phyloP scores from a whole-genome alignment of 2,329 filamentous ascomycete genomes.

The Apiospora rasikravindrae region DNA sequence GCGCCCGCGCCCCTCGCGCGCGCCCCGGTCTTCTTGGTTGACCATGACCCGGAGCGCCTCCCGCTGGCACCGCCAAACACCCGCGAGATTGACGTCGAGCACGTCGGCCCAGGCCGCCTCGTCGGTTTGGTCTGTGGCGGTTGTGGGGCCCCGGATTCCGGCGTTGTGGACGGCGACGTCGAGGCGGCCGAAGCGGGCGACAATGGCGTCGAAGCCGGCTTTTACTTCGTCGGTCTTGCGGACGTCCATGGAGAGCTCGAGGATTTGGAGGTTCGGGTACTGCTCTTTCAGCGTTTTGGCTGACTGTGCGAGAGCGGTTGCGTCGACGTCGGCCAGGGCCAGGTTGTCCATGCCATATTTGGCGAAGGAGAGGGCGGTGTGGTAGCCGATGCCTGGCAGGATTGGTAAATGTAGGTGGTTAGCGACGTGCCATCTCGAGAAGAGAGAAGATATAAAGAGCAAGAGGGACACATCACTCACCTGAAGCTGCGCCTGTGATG shows the following conservation, averaged over 20 bases:
- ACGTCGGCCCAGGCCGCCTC: constrained; percentile 55
- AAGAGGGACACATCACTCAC: neutral
- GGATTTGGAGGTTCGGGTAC: constrained; percentile 47
- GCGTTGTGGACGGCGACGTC: constrained; percentile 63
- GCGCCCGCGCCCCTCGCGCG: constrained; percentile 49
- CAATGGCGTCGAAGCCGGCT: neutral
- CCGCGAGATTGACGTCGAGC: constrained; percentile 58
- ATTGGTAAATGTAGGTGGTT: too few species aligned
- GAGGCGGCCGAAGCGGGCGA: constrained; percentile 52
- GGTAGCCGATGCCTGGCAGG: constrained; percentile 58
- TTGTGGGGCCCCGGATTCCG: constrained; percentile 50
- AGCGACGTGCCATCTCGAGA: too few species aligned
- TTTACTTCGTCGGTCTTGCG: constrained; percentile 34
- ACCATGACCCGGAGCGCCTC: constrained; percentile 58
- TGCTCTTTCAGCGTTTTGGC: constrained; percentile 39
- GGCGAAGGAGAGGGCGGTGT: constrained; percentile 53
- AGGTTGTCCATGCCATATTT: constrained; percentile 51
- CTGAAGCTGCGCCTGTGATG: constrained; percentile 16
- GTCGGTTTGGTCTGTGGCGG: constrained; percentile 50
- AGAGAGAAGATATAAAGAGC: too few species aligned
- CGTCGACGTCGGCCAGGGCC: constrained; percentile 52
- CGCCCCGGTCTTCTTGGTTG: constrained; percentile 51
- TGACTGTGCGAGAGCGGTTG: constrained; percentile 37
- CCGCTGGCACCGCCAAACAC: constrained; percentile 61
- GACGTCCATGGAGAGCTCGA: constrained; percentile 52